Conservation (phyloP, 192 early-diverging fungal genomes). For the Phlyctochytrium bullatum region DNA sequence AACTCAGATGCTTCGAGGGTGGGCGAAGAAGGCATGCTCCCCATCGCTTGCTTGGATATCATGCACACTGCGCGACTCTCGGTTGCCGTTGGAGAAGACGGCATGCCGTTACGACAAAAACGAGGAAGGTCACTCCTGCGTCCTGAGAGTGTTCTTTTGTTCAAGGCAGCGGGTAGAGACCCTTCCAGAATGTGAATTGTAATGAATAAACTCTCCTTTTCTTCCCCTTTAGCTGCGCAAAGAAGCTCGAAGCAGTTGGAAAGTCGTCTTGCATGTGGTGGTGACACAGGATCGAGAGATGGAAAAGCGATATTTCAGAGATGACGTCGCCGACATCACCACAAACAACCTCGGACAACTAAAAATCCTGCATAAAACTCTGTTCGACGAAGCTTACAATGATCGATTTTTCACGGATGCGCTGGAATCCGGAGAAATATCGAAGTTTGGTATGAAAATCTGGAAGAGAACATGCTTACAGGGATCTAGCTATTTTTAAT, state of each 20-base stretch:
- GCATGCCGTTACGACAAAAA: not conserved
- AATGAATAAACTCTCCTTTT: too few relatives aligned
- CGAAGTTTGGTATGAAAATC: constrained; percentile 17
- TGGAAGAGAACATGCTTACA: not conserved
- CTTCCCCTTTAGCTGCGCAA: too few relatives aligned
- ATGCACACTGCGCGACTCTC: not conserved
- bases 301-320: constrained; percentile 20
- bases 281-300: too few relatives aligned
- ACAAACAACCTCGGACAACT: constrained; percentile 29
- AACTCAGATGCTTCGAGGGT: not conserved
- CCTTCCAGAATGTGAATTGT: too few relatives aligned
- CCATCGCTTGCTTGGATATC: constrained; percentile 7
- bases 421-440: constrained; percentile 10
- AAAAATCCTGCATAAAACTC: constrained; percentile 11
- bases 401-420: constrained; percentile 17
- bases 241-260: too few relatives aligned
- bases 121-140: not conserved
- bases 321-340: constrained; percentile 14
- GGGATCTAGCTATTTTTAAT: constrained; percentile 18
- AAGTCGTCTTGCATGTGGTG: too few relatives aligned
- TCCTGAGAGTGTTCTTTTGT: not conserved
- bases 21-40: constrained; percentile 2
- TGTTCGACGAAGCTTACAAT: not conserved
- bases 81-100: not conserved
- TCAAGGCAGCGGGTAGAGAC: not conserved